Conservation (phyloP, 306 rosid genomes). For the Vicia villosa region DNA sequence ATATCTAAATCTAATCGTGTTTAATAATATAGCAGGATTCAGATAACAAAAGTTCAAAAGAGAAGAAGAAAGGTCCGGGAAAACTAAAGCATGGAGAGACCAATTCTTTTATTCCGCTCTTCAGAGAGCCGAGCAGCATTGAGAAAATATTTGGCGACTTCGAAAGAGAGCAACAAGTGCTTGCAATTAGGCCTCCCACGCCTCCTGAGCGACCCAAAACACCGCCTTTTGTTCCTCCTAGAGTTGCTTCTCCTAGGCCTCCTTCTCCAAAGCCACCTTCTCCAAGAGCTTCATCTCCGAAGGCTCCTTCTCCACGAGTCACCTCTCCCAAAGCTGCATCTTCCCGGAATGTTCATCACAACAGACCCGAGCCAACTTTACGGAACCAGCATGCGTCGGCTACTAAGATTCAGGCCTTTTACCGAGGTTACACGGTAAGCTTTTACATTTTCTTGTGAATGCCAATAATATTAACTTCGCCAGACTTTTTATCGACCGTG, state of each 20-base stretch:
- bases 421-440: slow-evolving; percentile 86
- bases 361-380: slow-evolving; percentile 80
- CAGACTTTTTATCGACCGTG: slow-evolving; percentile 5
- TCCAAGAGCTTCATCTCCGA: slow-evolving; percentile 54
- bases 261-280: slow-evolving; percentile 60
- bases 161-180: slow-evolving; percentile 87
- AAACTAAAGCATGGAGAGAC: slow-evolving; percentile 78
- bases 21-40: slow-evolving; percentile 55
- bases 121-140: slow-evolving; percentile 93
- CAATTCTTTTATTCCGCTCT: slow-evolving; percentile 84
- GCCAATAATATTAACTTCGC: neutral
- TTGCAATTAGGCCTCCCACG: slow-evolving; percentile 56
- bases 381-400: slow-evolving; percentile 83
- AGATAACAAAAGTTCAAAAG: slow-evolving; percentile 71
- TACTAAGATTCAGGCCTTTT: slow-evolving; percentile 83
- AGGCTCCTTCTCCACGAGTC: slow-evolving; percentile 47
- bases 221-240: slow-evolving; percentile 64
- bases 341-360: slow-evolving; percentile 54
- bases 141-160: slow-evolving; percentile 95
- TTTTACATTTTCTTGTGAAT: slow-evolving; percentile 26
- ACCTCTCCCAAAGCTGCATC: slow-evolving; percentile 62
- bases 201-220: slow-evolving; percentile 73
- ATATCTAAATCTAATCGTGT: slow-evolving; percentile 31
- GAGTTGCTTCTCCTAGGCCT: slow-evolving; percentile 59
- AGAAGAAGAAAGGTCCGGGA: slow-evolving; percentile 78